Conservation (phyloP, 139 green algal species). For the Eudorina sp. region DNA sequence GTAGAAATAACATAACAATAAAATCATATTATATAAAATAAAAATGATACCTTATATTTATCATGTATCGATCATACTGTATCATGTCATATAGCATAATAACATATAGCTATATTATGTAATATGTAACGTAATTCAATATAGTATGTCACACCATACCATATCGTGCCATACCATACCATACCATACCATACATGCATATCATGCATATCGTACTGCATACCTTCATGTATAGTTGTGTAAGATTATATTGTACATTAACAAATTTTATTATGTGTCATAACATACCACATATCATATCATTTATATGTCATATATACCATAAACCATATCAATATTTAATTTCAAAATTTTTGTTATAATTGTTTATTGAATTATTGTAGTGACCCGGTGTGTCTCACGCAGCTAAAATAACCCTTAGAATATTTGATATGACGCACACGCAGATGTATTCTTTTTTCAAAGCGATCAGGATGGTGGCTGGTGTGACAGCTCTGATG, state of each 20-base stretch:
- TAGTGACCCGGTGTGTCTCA: background rate
- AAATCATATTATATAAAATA: background rate
- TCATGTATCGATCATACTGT: background rate
- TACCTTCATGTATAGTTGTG: too few species aligned
- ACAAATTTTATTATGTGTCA: background rate
- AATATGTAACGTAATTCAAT: too few species aligned
- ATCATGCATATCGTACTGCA: too few species aligned
- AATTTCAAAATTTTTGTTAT: background rate
- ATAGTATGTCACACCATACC: too few species aligned
- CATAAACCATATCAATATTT: background rate
- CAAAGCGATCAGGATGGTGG: background rate
- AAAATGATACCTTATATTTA: background rate
- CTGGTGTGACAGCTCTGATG: background rate
- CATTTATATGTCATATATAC: background rate
- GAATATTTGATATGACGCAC: background rate
- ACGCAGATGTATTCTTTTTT: constrained; percentile 19
- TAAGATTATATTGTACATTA: too few species aligned
- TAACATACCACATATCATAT: background rate
- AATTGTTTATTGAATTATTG: background rate
- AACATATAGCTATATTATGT: background rate
- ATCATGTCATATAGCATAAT: background rate
- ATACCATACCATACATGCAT: too few species aligned
- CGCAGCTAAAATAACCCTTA: background rate
- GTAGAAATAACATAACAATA: background rate
- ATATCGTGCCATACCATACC: too few species aligned